Evolutionary conservation across 116 monocot genomes (phyloP), one percentile per base, ranked within the genome.

Genomic region (Thalassia testudinum): DNA sequence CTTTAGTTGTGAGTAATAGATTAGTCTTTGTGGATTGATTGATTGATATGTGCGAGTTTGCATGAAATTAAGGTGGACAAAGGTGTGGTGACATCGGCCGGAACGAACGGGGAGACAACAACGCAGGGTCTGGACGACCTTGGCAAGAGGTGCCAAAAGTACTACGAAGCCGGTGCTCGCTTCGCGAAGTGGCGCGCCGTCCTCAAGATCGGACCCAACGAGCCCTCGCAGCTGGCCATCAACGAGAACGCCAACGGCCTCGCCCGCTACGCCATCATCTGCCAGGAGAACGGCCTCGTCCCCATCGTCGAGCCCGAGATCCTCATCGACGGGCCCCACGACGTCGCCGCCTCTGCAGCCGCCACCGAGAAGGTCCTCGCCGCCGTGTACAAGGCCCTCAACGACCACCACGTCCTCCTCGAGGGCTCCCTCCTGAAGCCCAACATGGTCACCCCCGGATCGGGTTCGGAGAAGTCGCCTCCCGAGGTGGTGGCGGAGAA

Each of bases 1-100:
- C n/a, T n/a, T n/a, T n/a, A n/a, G n/a, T n/a, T n/a, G n/a, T n/a
- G n/a, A n/a, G n/a, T n/a, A n/a, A n/a, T n/a, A n/a, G n/a, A n/a
- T n/a, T n/a, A n/a, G n/a, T n/a, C n/a, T n/a, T n/a, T n/a, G n/a
- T n/a, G n/a, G n/a, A n/a, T n/a, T n/a, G n/a, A n/a, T n/a, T n/a
- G n/a, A n/a, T n/a, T n/a, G n/a, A n/a, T n/a, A n/a, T n/a, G n/a
- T n/a, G n/a, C n/a, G n/a, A n/a, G n/a, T n/a, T n/a, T n/a, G n/a
- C 65, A 60, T 21, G 72, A 66, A 13, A 72, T 72, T 66, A 72
- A 72, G 60, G 72, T 72, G 12, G 72, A 72, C 54, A 72, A 72
- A 54, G 72, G 72, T 47, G 50, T 52, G 1, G 60, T 72, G n/a
- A n/a, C 21, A 59, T 60, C n/a, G 60, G 66, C 66, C 18, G 72